Evolutionary conservation across 768 basidiomycete genomes (phyloP).

Genomic region (Clavulina sp.): DNA sequence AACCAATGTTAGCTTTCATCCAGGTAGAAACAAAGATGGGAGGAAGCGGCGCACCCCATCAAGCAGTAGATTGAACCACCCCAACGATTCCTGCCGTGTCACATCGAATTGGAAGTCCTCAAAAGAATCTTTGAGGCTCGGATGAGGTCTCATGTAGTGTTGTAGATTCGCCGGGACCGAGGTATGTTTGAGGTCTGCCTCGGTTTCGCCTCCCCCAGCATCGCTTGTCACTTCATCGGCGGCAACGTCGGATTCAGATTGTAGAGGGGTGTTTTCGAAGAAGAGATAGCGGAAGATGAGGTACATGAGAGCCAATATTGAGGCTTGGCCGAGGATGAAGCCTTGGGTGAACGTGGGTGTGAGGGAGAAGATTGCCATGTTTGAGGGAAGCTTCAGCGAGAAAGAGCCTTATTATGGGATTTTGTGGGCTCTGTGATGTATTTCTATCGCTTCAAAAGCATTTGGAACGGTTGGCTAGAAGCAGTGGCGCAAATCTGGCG

Average conservation of each 20-base stretch:
- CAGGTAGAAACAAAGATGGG: neutral
- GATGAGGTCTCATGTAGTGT: neutral
- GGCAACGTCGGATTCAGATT: neutral
- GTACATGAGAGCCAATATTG: slow-evolving; percentile 57
- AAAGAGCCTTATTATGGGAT: too few relatives aligned
- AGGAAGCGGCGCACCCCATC: slow-evolving; percentile 43
- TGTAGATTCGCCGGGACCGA: neutral
- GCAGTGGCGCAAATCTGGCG: too few relatives aligned
- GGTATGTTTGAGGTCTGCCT: neutral
- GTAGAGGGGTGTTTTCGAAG: slow-evolving; percentile 39
- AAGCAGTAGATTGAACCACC: slow-evolving; percentile 81
- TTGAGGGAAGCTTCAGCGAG: too few relatives aligned
- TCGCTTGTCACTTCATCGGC: neutral
- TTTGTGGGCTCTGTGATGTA: too few relatives aligned
- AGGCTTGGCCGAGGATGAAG: slow-evolving; percentile 78
- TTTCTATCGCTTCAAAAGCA: too few relatives aligned
- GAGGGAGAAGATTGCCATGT: slow-evolving; percentile 39
- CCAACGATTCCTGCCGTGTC: slow-evolving; percentile 45
- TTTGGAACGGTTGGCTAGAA: too few relatives aligned
- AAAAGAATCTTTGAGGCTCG: too few relatives aligned
- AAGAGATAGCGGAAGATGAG: slow-evolving; percentile 90
- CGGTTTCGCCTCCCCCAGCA: neutral
- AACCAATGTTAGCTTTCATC: neutral
- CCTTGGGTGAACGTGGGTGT: slow-evolving; percentile 93
- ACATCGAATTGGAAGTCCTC: too few relatives aligned